Base-by-base conservation (phyloP, 257 asterid genomes). In the Plantago major region DNA sequence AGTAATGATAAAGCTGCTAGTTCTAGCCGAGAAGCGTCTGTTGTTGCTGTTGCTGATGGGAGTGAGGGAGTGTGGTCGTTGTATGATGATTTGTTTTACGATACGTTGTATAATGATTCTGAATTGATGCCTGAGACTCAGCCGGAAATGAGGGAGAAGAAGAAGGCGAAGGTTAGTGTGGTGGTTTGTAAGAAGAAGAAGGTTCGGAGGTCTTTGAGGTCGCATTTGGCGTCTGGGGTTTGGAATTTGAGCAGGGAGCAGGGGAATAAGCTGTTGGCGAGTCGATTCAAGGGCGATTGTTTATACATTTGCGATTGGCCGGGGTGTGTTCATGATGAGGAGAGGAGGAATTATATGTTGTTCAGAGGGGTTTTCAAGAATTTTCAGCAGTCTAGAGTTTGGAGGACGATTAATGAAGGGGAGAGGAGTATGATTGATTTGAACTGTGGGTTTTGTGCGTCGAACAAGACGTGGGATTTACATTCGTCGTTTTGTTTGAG, bases 401-500 rank as follows among this genome's bases (percentile, higher is more conserved):
- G 96, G 94, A 88, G 98, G 79, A 90, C 98, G 46, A 84, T 90
- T 46, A 85, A 79, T 6, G 98, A 90, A 67, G 95, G 96, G 46
- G 80, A 71, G 0, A 71, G 85, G 84, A 79, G 72, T 63, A 81
- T 54, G 71, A 75, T 75, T 14, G 87, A 79, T 63, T 65, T 88
- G 60, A 77, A 73, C 44, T 90, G 98, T 30, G 95, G 91, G 0
- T 88, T 77, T 60, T 90, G 98, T 71, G 46, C 76, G 0, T 78
- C 89, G 10, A 73, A 76, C 9, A 76, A 85, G 74, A 88, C 86
- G 0, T 90, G 96, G 95, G 98, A 90, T 70, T 42, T 90, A 84
- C 91, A 83, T 76, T 85, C 96, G 0, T 80, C 95, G 7, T 90
- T 90, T 65, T 90, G 96, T 52, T 64, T 90, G 78, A 73, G 98